Conservation (phyloP, 108 stramenopile species). For the Mayamaea pseudoterrestris region DNA sequence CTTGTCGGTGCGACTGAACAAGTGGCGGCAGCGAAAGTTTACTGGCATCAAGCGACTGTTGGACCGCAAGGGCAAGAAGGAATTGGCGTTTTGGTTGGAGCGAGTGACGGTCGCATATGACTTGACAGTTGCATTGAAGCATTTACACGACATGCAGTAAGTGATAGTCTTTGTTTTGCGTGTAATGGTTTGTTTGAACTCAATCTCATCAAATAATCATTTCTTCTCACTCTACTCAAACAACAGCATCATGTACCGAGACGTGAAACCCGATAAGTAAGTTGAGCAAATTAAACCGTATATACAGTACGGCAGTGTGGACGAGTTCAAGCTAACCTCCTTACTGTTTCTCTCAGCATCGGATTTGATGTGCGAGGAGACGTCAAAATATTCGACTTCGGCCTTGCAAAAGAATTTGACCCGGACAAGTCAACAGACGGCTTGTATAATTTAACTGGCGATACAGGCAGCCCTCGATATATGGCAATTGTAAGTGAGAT, state of each 20-base stretch:
- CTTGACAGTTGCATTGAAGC: slow-evolving; percentile 56
- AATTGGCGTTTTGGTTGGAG: slow-evolving; percentile 47
- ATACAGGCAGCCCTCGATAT: slow-evolving; percentile 59
- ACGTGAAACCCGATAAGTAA: slow-evolving; percentile 29
- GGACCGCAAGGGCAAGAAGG: slow-evolving; percentile 55
- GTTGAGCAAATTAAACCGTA: too few relatives aligned
- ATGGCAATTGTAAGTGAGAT: slow-evolving; percentile 35
- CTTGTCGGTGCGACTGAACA: slow-evolving; percentile 36
- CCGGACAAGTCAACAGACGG: slow-evolving; percentile 18
- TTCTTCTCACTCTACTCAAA: background rate
- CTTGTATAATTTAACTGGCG: slow-evolving; percentile 58
- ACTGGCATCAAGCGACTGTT: slow-evolving; percentile 44
- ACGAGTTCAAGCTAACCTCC: too few relatives aligned
- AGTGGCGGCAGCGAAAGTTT: slow-evolving; percentile 50
- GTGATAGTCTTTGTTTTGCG: too few relatives aligned
- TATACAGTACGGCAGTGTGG: too few relatives aligned
- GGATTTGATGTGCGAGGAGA: slow-evolving; percentile 45
- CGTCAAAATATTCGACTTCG: slow-evolving; percentile 55
- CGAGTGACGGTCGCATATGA: slow-evolving; percentile 66
- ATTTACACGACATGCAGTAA: slow-evolving; percentile 56
- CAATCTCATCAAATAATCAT: too few relatives aligned
- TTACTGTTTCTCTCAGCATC: slow-evolving; percentile 8
- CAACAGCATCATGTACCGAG: slow-evolving; percentile 57
- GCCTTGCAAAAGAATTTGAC: slow-evolving; percentile 51
- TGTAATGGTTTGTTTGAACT: slow-evolving; percentile 1